A percentile compares a stretch with the other conserved stretches of the same genome.
Evolutionary conservation across 2,329 filamentous ascomycete species (phyloP).

Genomic region (Stachybotrys echinatus): DNA sequence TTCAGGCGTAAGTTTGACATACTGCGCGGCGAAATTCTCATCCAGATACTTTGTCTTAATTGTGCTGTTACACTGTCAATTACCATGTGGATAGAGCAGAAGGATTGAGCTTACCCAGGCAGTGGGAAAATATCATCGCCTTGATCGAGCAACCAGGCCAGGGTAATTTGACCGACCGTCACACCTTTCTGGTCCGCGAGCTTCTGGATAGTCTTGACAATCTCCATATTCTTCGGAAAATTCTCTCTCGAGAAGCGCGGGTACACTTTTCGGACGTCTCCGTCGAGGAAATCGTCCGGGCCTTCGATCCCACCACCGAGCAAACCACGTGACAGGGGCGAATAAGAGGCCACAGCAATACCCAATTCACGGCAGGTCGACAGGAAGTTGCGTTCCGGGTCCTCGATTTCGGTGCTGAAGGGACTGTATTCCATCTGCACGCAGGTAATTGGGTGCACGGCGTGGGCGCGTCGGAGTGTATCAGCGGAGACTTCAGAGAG

Average conservation of each 20-base stretch:
- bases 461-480: conserved; percentile 44
- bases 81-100: too few relatives aligned
- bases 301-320: conserved; percentile 45
- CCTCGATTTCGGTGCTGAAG: conserved; percentile 55
- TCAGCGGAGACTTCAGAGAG: conserved; percentile 39
- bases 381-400: conserved; percentile 39
- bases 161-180: not conserved
- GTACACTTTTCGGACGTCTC: not conserved
- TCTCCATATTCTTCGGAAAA: not conserved
- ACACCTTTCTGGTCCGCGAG: not conserved
- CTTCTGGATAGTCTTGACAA: not conserved
- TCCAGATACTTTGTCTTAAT: too few relatives aligned
- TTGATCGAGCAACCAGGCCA: conserved; percentile 1
- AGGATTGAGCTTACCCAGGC: too few relatives aligned
- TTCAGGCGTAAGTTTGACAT: too few relatives aligned
- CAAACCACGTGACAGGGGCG: conserved; percentile 54
- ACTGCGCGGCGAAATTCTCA: too few relatives aligned
- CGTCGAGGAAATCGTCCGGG: conserved; percentile 32
- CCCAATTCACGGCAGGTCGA: conserved; percentile 54
- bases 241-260: not conserved
- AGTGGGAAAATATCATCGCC: not conserved
- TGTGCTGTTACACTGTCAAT: too few relatives aligned
- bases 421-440: conserved; percentile 50
- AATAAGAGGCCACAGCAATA: conserved; percentile 51
- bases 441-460: conserved; percentile 42